Evolutionary conservation across 768 basidiomycete species (phyloP).

Genomic region (Suillus placidus): DNA sequence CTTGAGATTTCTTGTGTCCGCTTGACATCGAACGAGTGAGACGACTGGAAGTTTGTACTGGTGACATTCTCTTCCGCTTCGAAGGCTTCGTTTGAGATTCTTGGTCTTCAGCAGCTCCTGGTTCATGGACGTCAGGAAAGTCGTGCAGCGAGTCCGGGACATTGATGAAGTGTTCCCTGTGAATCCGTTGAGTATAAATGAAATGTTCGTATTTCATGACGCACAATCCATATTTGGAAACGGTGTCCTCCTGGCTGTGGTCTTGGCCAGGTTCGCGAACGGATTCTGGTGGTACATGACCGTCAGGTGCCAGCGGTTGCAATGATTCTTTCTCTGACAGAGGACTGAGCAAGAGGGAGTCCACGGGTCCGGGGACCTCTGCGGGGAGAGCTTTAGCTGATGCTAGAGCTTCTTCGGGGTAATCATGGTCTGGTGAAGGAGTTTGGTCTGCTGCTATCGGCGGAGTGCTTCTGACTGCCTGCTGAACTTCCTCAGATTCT

Average conservation of each 20-base stretch:
- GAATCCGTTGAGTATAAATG: background rate
- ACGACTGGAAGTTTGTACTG: constrained; percentile 16
- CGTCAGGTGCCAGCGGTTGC: no score
- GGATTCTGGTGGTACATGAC: background rate
- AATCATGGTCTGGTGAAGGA: background rate
- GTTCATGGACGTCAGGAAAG: background rate
- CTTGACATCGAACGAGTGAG: constrained; percentile 27
- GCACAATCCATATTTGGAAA: background rate
- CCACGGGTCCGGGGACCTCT: background rate
- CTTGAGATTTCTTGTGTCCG: constrained; percentile 11
- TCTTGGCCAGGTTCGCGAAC: background rate
- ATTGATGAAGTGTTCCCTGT: background rate
- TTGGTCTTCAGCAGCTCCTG: background rate
- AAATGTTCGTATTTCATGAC: background rate
- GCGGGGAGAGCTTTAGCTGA: background rate
- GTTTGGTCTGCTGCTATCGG: background rate
- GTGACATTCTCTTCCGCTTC: constrained; percentile 30
- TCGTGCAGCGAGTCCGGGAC: background rate
- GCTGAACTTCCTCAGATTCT: background rate
- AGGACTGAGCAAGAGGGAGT: background rate
- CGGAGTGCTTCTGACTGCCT: background rate
- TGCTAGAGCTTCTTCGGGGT: background rate
- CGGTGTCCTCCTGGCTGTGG: background rate
- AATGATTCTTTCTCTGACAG: background rate
- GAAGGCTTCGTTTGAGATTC: constrained; percentile 8